Base-by-base conservation (phyloP, 768 basidiomycete species). In the Russula sp. region DNA sequence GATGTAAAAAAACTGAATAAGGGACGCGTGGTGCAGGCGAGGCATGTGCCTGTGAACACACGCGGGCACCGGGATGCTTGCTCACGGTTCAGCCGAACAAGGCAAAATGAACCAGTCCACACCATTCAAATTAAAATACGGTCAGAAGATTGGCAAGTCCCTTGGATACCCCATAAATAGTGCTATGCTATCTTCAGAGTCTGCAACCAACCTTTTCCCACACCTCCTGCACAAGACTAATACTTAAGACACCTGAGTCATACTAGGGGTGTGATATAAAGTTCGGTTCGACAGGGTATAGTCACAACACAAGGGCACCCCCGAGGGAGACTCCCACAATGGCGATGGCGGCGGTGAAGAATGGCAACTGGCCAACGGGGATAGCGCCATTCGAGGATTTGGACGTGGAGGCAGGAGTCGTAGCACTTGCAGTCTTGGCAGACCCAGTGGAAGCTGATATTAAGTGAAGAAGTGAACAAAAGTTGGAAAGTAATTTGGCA, bases 241-340 rank as follows among this genome's bases (percentile, higher is more conserved):
- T 39, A 13, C 9, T 37, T 35, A 22, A 27, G 13, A 37, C 0
- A 20, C 4, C 35, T 16, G 20, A 47, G 22, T 45, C 31, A 48
- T 34, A 45, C 32, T 14, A 32, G 44, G 5, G 9, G 20, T 13
- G 31, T 42, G 20, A 40, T 48, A 48, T 22, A 42, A 11, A 45
- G 11, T 35, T 2, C 39, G 16, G 14, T 49, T 39, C 7, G 14
- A 27, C 6, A 27, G 16, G 40, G 35, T 31, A 16, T n/a, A 2
- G 6, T 45, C 45, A 64, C 39, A 64, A 44, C 4, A 42, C 9
- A 32, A 61, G 39, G 1, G 59, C 59, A 2, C 59, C 63, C 18
- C 63, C 63, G 5, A 64, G 32, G 13, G 59, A 59, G 14, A 55
- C 59, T 9, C 53, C 48, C 27, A 13, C 54, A 22, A 64, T 39